phyloP scores from a whole-genome alignment of 1,284 basidiomycete species.

The Microbotryomycetes sp. region DNA sequence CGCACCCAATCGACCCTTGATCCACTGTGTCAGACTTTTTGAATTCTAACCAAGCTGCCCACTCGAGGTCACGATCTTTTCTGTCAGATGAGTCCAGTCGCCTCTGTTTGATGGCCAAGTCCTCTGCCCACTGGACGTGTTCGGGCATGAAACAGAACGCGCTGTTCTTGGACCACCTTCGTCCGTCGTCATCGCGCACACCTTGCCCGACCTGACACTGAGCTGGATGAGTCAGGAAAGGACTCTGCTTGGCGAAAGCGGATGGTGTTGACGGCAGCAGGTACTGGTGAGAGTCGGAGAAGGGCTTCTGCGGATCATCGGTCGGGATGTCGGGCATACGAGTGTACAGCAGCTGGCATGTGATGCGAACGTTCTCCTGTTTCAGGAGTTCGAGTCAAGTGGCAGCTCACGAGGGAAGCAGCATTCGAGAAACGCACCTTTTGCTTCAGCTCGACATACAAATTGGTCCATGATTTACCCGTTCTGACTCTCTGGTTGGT shows the following conservation, averaged over 20 bases:
- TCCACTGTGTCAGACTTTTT: neutral
- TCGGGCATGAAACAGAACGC: neutral
- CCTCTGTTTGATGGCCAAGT: neutral
- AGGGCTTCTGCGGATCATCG: neutral
- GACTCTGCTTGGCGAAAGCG: neutral
- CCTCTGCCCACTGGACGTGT: constrained; percentile 2
- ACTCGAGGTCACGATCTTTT: neutral
- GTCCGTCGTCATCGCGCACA: neutral
- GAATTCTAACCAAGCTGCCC: constrained; percentile 3
- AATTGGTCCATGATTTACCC: constrained; percentile 1
- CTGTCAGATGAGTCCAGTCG: neutral
- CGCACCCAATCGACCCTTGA: neutral
- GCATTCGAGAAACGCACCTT: neutral
- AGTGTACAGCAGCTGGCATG: neutral
- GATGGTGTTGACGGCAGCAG: constrained; percentile 1
- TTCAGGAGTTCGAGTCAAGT: neutral
- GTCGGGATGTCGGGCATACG: neutral
- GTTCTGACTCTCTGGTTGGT: too few species aligned
- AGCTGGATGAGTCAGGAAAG: constrained; percentile 5
- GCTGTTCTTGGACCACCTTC: neutral
- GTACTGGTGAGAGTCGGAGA: neutral
- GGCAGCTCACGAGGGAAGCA: too few species aligned
- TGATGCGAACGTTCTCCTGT: neutral
- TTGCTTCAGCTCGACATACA: neutral
- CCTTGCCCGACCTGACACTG: neutral